phyloP scores from a whole-genome alignment of 2,329 filamentous ascomycete species.

The Botrytis pseudocinerea region DNA sequence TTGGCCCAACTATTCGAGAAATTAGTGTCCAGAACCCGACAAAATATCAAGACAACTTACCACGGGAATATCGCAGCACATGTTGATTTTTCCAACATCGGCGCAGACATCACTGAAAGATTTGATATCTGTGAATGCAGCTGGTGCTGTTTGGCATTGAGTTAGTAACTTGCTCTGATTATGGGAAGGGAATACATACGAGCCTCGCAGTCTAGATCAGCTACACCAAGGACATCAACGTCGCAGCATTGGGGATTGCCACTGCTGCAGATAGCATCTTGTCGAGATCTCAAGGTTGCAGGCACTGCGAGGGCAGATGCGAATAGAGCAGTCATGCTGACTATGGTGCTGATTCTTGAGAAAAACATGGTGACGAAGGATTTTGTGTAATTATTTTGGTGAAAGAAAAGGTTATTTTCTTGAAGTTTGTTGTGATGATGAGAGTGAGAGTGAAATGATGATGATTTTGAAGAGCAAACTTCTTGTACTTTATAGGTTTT shows the following conservation, averaged over 20 bases:
- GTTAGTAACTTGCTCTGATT: neutral
- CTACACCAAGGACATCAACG: constrained; percentile 59
- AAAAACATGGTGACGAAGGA: constrained; percentile 29
- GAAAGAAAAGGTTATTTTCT: neutral
- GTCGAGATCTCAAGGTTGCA: constrained; percentile 26
- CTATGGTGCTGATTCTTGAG: neutral
- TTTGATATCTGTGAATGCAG: constrained; percentile 47
- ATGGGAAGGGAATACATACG: constrained; percentile 46
- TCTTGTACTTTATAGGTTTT: constrained; percentile 4
- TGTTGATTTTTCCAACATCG: constrained; percentile 42
- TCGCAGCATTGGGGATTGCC: constrained; percentile 58
- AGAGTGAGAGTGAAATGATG: neutral
- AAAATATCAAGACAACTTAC: neutral
- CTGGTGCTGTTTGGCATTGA: constrained; percentile 39
- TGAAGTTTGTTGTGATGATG: neutral
- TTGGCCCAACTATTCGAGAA: constrained; percentile 2
- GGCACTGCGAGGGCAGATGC: constrained; percentile 35
- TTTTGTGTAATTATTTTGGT: neutral
- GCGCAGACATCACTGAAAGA: constrained; percentile 36
- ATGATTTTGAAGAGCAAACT: neutral
- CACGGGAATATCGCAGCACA: constrained; percentile 58
- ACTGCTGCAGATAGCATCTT: neutral
- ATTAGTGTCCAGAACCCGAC: neutral
- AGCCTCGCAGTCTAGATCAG: constrained; percentile 55
- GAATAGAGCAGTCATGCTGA: constrained; percentile 34